phyloP scores from a whole-genome alignment of 495 filamentous ascomycete species.

The Penicillium herquei region DNA sequence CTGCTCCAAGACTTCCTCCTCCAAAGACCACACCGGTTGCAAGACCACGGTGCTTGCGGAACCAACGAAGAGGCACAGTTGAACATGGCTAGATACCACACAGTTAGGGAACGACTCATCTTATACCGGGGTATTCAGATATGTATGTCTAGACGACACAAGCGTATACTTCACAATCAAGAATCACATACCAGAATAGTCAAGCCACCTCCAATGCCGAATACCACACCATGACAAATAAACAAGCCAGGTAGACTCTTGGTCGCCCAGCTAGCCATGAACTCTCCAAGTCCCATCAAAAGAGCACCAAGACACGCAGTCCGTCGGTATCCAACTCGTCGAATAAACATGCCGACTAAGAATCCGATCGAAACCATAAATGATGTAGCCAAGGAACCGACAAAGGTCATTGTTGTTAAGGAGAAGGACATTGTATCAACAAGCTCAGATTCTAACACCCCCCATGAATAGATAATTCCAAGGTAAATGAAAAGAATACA shows the following conservation, averaged over 20 bases:
- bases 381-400: slow-evolving; percentile 10
- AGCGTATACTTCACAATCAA: not conserved
- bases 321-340: not conserved
- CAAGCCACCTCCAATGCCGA: slow-evolving; percentile 12
- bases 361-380: not conserved
- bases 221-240: slow-evolving; percentile 13
- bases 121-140: not conserved
- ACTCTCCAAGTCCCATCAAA: slow-evolving; percentile 12
- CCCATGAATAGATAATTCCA: slow-evolving; percentile 11
- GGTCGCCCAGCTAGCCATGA: slow-evolving; percentile 11
- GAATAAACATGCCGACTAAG: not conserved
- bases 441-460: slow-evolving; percentile 6
- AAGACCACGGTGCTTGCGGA: slow-evolving; percentile 10
- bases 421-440: slow-evolving; percentile 9
- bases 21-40: slow-evolving; percentile 10
- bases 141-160: not conserved
- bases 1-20: slow-evolving; percentile 14
- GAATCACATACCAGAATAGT: slow-evolving; percentile 9
- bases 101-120: not conserved
- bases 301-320: slow-evolving; percentile 7
- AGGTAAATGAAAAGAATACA: slow-evolving; percentile 11
- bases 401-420: slow-evolving; percentile 10
- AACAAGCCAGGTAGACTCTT: slow-evolving; percentile 4
- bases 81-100: slow-evolving; percentile 3
- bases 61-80: slow-evolving; percentile 9